Base-by-base conservation (phyloP, 2,329 filamentous ascomycete genomes). In the Tolypocladium tundrense region DNA sequence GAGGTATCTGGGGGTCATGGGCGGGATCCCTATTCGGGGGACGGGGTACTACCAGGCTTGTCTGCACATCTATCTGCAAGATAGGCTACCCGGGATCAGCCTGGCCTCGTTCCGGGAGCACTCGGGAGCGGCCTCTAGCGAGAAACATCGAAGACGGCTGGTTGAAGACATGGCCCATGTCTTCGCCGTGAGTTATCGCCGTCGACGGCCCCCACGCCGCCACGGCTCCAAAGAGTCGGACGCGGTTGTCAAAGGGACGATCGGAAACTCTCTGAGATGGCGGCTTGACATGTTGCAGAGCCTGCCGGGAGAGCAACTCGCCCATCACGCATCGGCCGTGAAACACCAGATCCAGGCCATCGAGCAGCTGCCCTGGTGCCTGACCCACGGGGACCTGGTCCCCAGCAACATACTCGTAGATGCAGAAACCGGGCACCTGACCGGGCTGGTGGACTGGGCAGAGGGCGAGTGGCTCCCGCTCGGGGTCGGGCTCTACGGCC, bases 391-490 rank as follows among this genome's bases (percentile, higher is more conserved):
- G 0, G 85, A 88, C 63, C 69, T 87, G 6, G 70, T 84, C 0
- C 73, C 81, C 0, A 74, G 74, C 2, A 87, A 87, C 59, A 75
- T 87, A 50, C 75, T 86, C 64, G 73, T 85, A 0, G 70, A 77
- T 56, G 63, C 70, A 0, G 57, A 68, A 1, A 74, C 73, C 0
- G 80, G 79, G 56, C 57, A 63, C 3, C 65, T 87, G 9, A 72
- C 65, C 0, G 85, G 84, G 1, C 59, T 87, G 1, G 73, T 88
- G 0, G 85, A 88, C 64, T 88, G 84, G 85, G 81, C 82, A 0
- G 85, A 88, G 65, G 82, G 79, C 0, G 84, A 87, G 65, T 77
- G 72, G 59, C 66, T 86, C 10, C 84, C 84, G 0, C 84, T 85
- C 62, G 85, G 84, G 0, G 73, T 80, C 3, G 79, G 78, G 33